These are phyloP conservation scores for Cornus controversa DNA, from an alignment of 148 eudicot species.

Conservation along the genomic window DNA sequence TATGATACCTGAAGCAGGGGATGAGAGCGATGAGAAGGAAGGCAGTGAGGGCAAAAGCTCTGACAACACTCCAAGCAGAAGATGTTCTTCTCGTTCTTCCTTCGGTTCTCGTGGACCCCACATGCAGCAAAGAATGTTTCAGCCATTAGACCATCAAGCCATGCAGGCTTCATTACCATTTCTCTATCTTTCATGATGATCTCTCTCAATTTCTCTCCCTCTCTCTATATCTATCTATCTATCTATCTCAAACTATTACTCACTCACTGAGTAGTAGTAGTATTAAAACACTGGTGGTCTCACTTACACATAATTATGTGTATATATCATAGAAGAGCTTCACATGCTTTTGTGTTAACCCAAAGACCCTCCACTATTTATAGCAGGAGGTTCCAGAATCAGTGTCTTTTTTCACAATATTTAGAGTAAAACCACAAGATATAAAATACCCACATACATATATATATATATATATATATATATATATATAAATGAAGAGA, in stretches of 20 bases:
- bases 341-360: constrained; percentile 1
- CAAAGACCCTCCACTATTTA: constrained; percentile 11
- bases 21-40: constrained; percentile 70
- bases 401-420: neutral
- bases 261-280: too few species aligned
- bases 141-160: constrained; percentile 63
- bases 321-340: neutral
- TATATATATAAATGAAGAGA: too few species aligned
- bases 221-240: neutral
- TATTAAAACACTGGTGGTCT: too few species aligned
- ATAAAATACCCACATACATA: neutral
- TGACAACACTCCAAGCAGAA: constrained; percentile 76
- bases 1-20: constrained; percentile 62
- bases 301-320: neutral
- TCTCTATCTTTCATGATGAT: constrained; percentile 12
- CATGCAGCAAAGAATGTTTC: constrained; percentile 73
- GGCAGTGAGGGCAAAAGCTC: constrained; percentile 82
- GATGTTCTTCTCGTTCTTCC: constrained; percentile 87
- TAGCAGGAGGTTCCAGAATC: neutral
- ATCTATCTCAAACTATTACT: too few species aligned
- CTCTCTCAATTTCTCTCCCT: neutral
- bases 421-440: neutral
- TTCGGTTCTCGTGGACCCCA: constrained; percentile 44
- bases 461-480: neutral
- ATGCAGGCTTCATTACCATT: constrained; percentile 50